Conservation (phyloP, 2,329 filamentous ascomycete genomes). For the Pseudomassariella vexata region DNA sequence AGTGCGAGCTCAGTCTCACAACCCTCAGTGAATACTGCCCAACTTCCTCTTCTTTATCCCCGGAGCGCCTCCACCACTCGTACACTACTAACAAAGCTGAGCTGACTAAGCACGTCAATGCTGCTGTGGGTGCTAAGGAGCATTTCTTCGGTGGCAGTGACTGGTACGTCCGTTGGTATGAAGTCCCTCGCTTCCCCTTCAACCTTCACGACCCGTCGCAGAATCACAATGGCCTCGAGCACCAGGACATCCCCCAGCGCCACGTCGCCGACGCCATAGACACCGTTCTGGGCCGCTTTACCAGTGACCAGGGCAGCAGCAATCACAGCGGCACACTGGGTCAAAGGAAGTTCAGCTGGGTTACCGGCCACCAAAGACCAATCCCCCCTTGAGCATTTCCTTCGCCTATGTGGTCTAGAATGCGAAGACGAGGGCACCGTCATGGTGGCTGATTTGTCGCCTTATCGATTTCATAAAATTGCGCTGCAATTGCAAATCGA, state of each 20-base stretch:
- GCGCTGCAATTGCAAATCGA: too few species aligned
- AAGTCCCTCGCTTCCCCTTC: too few species aligned
- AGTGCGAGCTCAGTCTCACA: too few species aligned
- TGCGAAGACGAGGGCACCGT: conserved; percentile 10
- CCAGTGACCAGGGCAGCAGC: neutral
- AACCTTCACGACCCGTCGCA: neutral
- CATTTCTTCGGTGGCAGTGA: conserved; percentile 10
- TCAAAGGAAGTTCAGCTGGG: conserved; percentile 11
- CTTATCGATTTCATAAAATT: too few species aligned
- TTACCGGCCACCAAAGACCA: conserved; percentile 12
- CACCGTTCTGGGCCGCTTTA: conserved; percentile 8
- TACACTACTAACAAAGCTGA: conserved; percentile 13
- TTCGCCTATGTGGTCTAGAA: conserved; percentile 6
- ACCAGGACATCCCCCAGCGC: conserved; percentile 9
- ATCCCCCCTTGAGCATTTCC: conserved; percentile 9
- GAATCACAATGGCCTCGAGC: conserved; percentile 11
- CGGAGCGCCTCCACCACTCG: conserved; percentile 9
- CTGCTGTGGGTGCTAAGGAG: conserved; percentile 8
- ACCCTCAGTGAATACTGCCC: too few species aligned
- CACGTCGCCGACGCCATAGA: conserved; percentile 6
- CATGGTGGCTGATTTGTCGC: conserved; percentile 9
- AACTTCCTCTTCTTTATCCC: neutral
- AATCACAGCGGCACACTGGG: too few species aligned
- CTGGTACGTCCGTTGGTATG: conserved; percentile 13
- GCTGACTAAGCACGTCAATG: conserved; percentile 14